These are phyloP conservation scores for Ustilago sp. DNA, from an alignment of 1,284 basidiomycete species.

Conservation along the genomic window DNA sequence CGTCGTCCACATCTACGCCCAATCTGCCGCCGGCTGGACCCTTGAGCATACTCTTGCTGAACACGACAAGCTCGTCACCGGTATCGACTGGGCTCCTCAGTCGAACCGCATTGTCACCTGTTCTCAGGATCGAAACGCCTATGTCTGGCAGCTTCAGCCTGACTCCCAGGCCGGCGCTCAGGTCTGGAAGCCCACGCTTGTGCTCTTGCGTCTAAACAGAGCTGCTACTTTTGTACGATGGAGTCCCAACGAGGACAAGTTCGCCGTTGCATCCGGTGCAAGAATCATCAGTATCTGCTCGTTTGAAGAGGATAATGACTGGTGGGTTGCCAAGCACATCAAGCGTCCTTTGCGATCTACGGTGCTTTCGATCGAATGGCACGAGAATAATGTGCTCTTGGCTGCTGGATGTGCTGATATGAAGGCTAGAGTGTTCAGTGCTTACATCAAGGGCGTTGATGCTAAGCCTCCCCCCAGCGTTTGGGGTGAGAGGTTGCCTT, in stretches of 20 bases:
- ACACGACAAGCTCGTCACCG: constrained; percentile 98
- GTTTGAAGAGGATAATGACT: constrained; percentile 78
- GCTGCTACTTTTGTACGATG: constrained; percentile 95
- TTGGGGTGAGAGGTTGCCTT: constrained; percentile 97
- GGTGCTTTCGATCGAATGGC: constrained; percentile 94
- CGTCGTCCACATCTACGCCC: constrained; percentile 83
- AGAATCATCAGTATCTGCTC: constrained; percentile 70
- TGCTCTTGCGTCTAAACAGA: constrained; percentile 91
- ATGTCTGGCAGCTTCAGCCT: constrained; percentile 90
- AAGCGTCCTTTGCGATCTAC: constrained; percentile 97
- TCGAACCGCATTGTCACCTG: constrained; percentile 98
- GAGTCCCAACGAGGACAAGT: constrained; percentile 98
- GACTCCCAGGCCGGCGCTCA: constrained; percentile 76
- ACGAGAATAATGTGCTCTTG: constrained; percentile 94
- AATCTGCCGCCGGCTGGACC: constrained; percentile 74
- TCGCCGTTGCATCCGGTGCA: constrained; percentile 96
- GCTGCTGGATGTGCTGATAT: constrained; percentile 94
- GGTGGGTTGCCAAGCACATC: constrained; percentile 98
- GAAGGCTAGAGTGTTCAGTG: constrained; percentile 97
- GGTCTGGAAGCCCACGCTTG: constrained; percentile 96
- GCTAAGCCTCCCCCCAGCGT: constrained; percentile 86
- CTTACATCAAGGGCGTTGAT: constrained; percentile 99
- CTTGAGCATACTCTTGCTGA: constrained; percentile 85
- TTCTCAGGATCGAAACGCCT: constrained; percentile 98
- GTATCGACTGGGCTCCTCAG: constrained; percentile 97